These are phyloP conservation scores for Tricholoma furcatifolium DNA, from an alignment of 768 basidiomycete species.

Conservation along the genomic window DNA sequence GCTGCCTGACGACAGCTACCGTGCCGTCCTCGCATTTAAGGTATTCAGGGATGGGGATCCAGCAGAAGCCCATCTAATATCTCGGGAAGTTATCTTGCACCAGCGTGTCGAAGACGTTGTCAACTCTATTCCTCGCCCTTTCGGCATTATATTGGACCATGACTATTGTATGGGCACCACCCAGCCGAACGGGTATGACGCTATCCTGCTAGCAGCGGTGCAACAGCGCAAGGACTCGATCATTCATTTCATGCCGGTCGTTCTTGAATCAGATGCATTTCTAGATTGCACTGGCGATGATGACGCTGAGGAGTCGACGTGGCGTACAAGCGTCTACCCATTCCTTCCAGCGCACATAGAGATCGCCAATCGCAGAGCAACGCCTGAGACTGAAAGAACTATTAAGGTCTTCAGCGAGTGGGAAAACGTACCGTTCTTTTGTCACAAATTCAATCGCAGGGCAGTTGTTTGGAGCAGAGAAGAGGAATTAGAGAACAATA, in stretches of 20 bases:
- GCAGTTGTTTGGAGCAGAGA: constrained; percentile 4
- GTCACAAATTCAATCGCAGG: constrained; percentile 6
- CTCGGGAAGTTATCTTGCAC: neutral
- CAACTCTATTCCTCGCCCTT: constrained; percentile 12
- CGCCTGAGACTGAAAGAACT: neutral
- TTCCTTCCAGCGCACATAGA: constrained; percentile 4
- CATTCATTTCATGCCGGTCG: constrained; percentile 14
- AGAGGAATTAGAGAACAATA: constrained; percentile 16
- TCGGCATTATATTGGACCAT: constrained; percentile 25
- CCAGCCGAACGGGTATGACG: constrained; percentile 23
- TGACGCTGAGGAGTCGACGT: no score
- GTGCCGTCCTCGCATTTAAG: constrained; percentile 30
- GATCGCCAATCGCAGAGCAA: neutral
- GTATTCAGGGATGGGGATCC: constrained; percentile 19
- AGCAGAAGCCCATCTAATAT: neutral
- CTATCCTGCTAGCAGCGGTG: constrained; percentile 14
- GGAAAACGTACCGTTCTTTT: constrained; percentile 2
- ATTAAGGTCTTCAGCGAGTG: neutral
- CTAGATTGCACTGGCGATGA: neutral
- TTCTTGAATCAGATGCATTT: neutral
- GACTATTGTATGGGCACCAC: constrained; percentile 24
- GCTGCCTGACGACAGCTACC: constrained; percentile 17
- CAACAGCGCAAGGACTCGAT: constrained; percentile 6
- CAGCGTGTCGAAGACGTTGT: neutral
- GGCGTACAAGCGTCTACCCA: neutral